Base-by-base conservation (phyloP, 129 eudicot species). In the Tagetes patula region DNA sequence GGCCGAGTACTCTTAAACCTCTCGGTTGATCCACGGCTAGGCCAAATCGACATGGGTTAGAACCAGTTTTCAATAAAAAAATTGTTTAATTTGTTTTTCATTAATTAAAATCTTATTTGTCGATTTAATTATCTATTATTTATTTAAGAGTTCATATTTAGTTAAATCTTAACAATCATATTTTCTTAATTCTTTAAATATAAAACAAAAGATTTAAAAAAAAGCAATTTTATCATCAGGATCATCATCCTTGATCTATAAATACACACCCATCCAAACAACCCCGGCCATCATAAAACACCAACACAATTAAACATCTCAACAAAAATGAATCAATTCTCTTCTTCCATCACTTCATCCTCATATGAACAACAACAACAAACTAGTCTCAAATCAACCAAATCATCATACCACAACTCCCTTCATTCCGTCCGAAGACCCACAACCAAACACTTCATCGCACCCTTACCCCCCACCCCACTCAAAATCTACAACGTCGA, bases 401-500 rank as follows among this genome's bases (percentile, higher is more conserved):
- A 43, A 48, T 50, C 79, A 47, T 50, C 83, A 11, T 77, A 43
- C 74, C 77, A 32, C n/a, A 62, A 79, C 14, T 58, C 83, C 2
- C 86, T 83, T 46, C 86, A 81, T 58, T 75, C 81, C 7, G 79
- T 77, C 20, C 82, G 84, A 3, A 88, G 67, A 50, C 50, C 75
- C 32, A 68, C 34, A 53, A 65, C 48, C 75, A 86, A 89, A 70
- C 82, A 75, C 7, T 90, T 84, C 37, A 89, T 89, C 14, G 91
- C 96, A 2, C 96, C 92, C 0, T 41, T 86, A 37, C 82, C 88
- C 2, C 87, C 85, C 50, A 81, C 80, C 1, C 96, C 83, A 4
- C 85, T 87, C 1, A 86, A 76, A 59, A 74, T 88, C 39, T 91
- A 91, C 86, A 82, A 84, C 14, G 96, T 91, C 7, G 82, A 88